Conservation (phyloP, 2,329 filamentous ascomycete species). For the Tolypocladium endophyticum region DNA sequence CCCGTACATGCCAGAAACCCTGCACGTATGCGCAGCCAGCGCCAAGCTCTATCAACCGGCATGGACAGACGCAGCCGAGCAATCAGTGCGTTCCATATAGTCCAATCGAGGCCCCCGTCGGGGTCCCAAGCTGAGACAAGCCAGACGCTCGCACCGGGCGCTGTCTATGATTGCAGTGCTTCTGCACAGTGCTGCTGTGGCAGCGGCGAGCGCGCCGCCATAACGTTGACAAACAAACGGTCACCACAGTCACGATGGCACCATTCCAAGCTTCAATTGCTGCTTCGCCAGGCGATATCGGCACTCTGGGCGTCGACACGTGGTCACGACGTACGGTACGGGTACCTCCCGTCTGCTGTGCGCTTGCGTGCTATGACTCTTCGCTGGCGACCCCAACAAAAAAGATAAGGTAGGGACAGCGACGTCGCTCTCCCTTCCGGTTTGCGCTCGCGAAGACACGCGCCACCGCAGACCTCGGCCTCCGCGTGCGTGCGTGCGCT, state of each 20-base stretch:
- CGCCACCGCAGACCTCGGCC: neutral
- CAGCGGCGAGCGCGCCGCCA: neutral
- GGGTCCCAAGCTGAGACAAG: conserved; percentile 1
- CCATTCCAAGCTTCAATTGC: neutral
- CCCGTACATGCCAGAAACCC: neutral
- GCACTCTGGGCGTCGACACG: neutral
- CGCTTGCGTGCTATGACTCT: neutral
- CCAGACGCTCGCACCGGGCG: neutral
- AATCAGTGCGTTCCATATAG: conserved; percentile 1
- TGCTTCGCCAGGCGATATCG: neutral
- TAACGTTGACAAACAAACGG: neutral
- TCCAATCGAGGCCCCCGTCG: neutral
- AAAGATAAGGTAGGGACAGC: neutral
- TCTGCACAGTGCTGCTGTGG: neutral
- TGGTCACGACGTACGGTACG: too few relatives aligned
- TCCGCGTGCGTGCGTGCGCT: neutral
- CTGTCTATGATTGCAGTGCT: neutral
- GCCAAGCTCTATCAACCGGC: neutral
- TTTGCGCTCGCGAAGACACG: neutral
- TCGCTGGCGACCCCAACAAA: neutral
- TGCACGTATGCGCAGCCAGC: neutral
- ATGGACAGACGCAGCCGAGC: neutral
- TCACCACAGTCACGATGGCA: neutral
- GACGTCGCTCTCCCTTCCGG: neutral
- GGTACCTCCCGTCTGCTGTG: too few relatives aligned